Conservation (phyloP, 805 yeast species). For the Candida piceae region DNA sequence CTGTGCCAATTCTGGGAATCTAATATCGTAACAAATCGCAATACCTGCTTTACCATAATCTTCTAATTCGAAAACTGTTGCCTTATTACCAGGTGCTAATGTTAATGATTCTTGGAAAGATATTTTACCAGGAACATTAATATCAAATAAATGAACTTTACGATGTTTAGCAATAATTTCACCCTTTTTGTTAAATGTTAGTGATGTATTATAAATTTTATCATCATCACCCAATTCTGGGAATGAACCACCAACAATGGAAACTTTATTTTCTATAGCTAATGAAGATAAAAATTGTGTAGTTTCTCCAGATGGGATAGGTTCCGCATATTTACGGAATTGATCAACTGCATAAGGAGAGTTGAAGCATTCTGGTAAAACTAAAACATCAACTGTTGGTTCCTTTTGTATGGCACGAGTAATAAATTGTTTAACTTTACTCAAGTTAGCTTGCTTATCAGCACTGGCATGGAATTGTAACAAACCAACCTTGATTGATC, state of each 20-base stretch:
- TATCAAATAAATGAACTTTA: conserved; percentile 87
- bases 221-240: conserved; percentile 69
- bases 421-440: conserved; percentile 60
- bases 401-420: conserved; percentile 55
- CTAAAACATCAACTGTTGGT: conserved; percentile 61
- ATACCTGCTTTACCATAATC: conserved; percentile 71
- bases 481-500: conserved; percentile 72
- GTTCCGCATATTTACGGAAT: conserved; percentile 83
- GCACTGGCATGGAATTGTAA: conserved; percentile 79
- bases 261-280: conserved; percentile 61
- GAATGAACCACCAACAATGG: conserved; percentile 84
- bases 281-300: conserved; percentile 55
- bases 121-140: conserved; percentile 87
- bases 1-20: conserved; percentile 75
- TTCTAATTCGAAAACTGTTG: conserved; percentile 68
- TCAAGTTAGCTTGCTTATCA: conserved; percentile 73
- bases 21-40: conserved; percentile 79
- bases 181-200: conserved; percentile 70
- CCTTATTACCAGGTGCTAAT: conserved; percentile 72
- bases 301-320: conserved; percentile 70
- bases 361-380: conserved; percentile 94
- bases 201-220: conserved; percentile 64
- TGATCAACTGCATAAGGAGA: conserved; percentile 89
- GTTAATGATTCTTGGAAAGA: conserved; percentile 78
- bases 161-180: conserved; percentile 81